Base-by-base conservation (phyloP, 2,329 filamentous ascomycete genomes). In the Colletotrichum chrysophilum region DNA sequence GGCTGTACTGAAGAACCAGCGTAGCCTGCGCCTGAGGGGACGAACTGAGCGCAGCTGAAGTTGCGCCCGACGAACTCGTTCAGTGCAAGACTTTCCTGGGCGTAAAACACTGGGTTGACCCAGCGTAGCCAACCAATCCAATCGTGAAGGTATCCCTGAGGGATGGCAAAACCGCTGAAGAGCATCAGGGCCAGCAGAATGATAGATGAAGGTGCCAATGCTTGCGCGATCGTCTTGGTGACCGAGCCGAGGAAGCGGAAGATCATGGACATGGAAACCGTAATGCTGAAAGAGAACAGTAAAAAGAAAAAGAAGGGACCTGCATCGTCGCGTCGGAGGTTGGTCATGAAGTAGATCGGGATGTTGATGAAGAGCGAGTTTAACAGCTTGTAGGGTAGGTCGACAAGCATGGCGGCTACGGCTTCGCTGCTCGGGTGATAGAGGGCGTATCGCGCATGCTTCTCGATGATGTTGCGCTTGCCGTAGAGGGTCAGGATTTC, bases 281-380 rank as follows among this genome's bases (percentile, higher is more conserved):
- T 88, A 30, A 85, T 83, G 52, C 86, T 80, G 77, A 89, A 90
- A 0, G 85, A 86, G 76, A 90, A 88, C 5, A 90, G 80, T 74
- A 88, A 87, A 81, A 88, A 91, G 73, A 87, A 86, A 79, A 91
- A 91, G 79, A 91, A 91, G 0, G 88, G 83, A 13, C 88, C 89
- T 3, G 91, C 84, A 71, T 88, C 87, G 4, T 66, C 67, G 65
- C 90, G 86, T 70, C 89, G 86, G 5, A 94, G 85, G 75, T 92
- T 89, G 1, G 90, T 89, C 89, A 94, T 90, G 81, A 93, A 93
- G 84, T 94, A 94, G 1, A 94, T 81, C 2, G 89, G 87, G 66
- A 92, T 62, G 79, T 93, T 93, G 86, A 93, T 93, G 12, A 86
- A 84, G 72, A 93, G 85, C 1, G 89, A 83, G 77, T 91, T 91